Conservation (phyloP, 78 protist species). For the Acrasis kona region DNA sequence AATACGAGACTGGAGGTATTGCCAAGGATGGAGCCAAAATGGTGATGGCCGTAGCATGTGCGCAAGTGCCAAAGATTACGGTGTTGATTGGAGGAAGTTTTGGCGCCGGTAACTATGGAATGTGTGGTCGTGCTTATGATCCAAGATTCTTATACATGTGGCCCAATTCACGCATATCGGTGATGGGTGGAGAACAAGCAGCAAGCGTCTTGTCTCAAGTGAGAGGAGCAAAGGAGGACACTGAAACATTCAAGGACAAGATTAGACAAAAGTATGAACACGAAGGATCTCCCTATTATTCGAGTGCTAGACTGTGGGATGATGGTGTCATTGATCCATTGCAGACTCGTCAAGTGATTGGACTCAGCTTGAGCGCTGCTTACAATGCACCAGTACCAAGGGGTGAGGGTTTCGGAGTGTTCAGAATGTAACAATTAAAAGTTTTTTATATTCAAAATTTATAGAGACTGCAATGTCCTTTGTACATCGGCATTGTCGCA, state of each 20-base stretch:
- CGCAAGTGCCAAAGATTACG: slow-evolving; percentile 91
- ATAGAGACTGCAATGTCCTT: no score
- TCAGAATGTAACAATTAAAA: slow-evolving; percentile 71
- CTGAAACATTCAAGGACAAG: slow-evolving; percentile 34
- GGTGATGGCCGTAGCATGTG: slow-evolving; percentile 91
- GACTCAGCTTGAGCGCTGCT: slow-evolving; percentile 61
- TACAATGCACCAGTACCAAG: slow-evolving; percentile 53
- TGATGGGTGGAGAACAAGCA: slow-evolving; percentile 98
- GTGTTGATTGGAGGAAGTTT: slow-evolving; percentile 89
- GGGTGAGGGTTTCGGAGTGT: slow-evolving; percentile 53
- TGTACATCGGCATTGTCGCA: not conserved
- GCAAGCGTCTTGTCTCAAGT: slow-evolving; percentile 46
- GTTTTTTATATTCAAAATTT: no score
- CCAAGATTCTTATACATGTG: slow-evolving; percentile 92
- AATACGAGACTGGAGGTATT: slow-evolving; percentile 73
- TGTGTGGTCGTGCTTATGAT: slow-evolving; percentile 79
- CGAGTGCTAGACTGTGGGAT: slow-evolving; percentile 90
- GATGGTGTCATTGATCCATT: slow-evolving; percentile 91
- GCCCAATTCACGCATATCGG: slow-evolving; percentile 90
- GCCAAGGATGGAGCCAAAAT: slow-evolving; percentile 95
- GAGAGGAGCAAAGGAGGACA: slow-evolving; percentile 45
- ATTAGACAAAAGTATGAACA: slow-evolving; percentile 61
- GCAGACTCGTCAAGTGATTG: slow-evolving; percentile 48
- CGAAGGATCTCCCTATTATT: slow-evolving; percentile 76
- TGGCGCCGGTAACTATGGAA: slow-evolving; percentile 97